Evolutionary conservation across 148 eudicot genomes (phyloP).

Genomic region (Rhododendron griersonianum): DNA sequence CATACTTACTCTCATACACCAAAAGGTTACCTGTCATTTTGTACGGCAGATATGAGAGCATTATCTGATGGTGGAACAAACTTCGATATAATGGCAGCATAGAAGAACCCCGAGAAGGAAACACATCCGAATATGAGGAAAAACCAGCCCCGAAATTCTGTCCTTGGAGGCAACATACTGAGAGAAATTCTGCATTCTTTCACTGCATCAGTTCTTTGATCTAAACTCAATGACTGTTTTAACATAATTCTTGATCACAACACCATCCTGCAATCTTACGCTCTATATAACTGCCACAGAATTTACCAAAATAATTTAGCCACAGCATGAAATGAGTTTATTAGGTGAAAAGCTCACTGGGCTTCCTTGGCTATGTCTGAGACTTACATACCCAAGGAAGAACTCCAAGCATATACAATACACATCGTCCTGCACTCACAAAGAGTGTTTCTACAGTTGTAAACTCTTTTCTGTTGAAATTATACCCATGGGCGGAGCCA

Average conservation of each 20-base stretch:
- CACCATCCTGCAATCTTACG: not conserved
- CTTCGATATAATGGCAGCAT: slow-evolving; percentile 58
- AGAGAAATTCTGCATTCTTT: not conserved
- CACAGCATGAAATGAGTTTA: not conserved
- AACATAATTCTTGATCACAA: not conserved
- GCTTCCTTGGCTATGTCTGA: not conserved
- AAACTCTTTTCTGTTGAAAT: not conserved
- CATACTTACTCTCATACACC: no score
- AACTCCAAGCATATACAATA: not conserved
- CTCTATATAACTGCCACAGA: not conserved
- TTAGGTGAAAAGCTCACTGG: not conserved
- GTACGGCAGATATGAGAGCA: slow-evolving; percentile 46
- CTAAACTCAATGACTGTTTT: not conserved
- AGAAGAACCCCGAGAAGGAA: slow-evolving; percentile 43
- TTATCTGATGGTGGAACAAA: slow-evolving; percentile 47
- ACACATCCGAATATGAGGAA: slow-evolving; percentile 37
- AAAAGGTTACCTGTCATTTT: slow-evolving; percentile 49
- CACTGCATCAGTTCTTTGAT: not conserved
- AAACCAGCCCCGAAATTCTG: slow-evolving; percentile 30
- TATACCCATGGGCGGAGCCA: not conserved
- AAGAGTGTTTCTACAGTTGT: not conserved
- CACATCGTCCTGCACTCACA: not conserved
- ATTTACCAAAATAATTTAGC: not conserved
- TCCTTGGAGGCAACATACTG: slow-evolving; percentile 6
- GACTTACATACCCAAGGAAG: not conserved